A percentile compares a stretch with the other conserved stretches of the same genome.
Conservation (phyloP, 495 filamentous ascomycete genomes). For the Penicillium ochrochloron region DNA sequence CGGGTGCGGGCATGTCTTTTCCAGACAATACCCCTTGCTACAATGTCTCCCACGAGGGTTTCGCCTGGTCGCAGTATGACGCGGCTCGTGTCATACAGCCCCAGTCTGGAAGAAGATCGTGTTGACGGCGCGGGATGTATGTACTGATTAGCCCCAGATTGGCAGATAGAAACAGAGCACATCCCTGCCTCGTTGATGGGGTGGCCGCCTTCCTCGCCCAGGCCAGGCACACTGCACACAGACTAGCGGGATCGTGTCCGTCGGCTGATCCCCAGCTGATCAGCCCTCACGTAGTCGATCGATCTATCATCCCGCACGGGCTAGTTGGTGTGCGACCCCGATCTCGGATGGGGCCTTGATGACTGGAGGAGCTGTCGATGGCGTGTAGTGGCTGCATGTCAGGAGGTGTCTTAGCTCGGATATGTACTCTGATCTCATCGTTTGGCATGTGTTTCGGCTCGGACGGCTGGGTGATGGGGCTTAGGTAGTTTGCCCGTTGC, state of each 20-base stretch:
- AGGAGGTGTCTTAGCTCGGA: conserved; percentile 18
- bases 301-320: conserved; percentile 6
- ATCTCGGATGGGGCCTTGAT: neutral
- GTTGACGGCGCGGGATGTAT: neutral
- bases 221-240: neutral
- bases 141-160: neutral
- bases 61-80: conserved; percentile 1
- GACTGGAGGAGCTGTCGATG: neutral
- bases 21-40: conserved; percentile 10
- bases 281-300: conserved; percentile 1
- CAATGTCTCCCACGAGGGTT: conserved; percentile 4
- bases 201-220: neutral
- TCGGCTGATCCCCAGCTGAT: conserved; percentile 1
- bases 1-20: conserved; percentile 21
- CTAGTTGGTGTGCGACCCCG: neutral
- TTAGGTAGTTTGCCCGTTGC: neutral
- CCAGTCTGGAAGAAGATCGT: neutral
- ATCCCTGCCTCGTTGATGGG: conserved; percentile 8
- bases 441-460: conserved; percentile 15
- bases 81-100: neutral
- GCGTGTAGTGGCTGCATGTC: conserved; percentile 9
- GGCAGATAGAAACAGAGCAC: neutral
- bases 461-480: conserved; percentile 4
- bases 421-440: conserved; percentile 20
- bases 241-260: neutral